Conservation (phyloP, 2,329 filamentous ascomycete genomes). For the Daldinia sp. region DNA sequence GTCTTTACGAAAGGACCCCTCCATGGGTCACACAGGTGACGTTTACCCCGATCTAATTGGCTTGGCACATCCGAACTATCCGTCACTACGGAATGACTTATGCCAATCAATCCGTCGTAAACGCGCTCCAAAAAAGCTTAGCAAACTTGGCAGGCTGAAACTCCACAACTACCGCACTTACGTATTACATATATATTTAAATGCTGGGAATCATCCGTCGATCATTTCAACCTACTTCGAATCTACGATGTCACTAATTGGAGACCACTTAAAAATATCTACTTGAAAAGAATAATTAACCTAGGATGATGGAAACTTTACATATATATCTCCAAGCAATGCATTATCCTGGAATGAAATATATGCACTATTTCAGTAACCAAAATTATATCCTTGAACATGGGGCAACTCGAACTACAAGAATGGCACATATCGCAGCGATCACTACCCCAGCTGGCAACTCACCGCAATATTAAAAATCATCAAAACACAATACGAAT, state of each 20-base stretch:
- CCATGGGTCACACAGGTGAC: slow-evolving; percentile 26
- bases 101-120: slow-evolving; percentile 30
- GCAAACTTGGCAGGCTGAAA: slow-evolving; percentile 32
- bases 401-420: slow-evolving; percentile 2
- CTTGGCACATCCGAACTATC: slow-evolving; percentile 39
- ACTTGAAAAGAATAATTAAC: neutral
- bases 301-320: neutral
- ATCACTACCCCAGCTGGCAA: neutral
- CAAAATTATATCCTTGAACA: neutral
- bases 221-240: slow-evolving; percentile 22
- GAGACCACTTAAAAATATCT: neutral
- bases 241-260: neutral
- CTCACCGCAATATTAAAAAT: slow-evolving; percentile 6
- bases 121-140: slow-evolving; percentile 39
- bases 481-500: slow-evolving; percentile 6
- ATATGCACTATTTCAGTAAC: neutral
- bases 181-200: slow-evolving; percentile 21
- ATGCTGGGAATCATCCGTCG: slow-evolving; percentile 25
- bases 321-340: neutral
- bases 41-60: slow-evolving; percentile 30
- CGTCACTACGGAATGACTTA: slow-evolving; percentile 19
- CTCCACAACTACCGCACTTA: slow-evolving; percentile 8
- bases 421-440: slow-evolving; percentile 9
- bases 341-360: neutral
- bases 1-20: neutral